A percentile compares a stretch with the other conserved stretches of the same genome.
Conservation (phyloP, 768 basidiomycete species). For the Sarcodon aspratus region DNA sequence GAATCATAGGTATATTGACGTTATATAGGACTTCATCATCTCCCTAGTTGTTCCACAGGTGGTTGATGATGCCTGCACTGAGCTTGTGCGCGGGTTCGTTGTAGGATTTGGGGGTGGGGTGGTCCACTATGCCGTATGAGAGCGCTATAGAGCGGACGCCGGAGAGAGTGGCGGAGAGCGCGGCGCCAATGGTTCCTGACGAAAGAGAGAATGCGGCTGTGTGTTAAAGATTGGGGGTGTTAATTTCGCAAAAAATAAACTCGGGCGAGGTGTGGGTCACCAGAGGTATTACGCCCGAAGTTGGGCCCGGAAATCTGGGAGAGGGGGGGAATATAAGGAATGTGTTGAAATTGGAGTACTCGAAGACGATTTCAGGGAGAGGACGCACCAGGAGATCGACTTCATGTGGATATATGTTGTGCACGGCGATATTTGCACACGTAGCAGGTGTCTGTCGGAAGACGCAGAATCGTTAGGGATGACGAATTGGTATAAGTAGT, state of each 20-base stretch:
- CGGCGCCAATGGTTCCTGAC: conserved; percentile 88
- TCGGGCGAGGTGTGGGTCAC: conserved; percentile 23
- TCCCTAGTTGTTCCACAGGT: conserved; percentile 85
- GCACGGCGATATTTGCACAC: conserved; percentile 82
- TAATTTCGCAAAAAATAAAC: neutral
- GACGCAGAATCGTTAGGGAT: neutral
- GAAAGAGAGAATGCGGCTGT: conserved; percentile 80
- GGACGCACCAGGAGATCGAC: conserved; percentile 79
- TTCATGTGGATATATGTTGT: conserved; percentile 76
- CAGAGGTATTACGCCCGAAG: conserved; percentile 73
- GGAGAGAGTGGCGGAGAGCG: conserved; percentile 69
- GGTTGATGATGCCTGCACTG: conserved; percentile 50
- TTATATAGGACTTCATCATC: conserved; percentile 56
- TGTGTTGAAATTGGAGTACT: neutral
- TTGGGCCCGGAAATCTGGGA: conserved; percentile 76
- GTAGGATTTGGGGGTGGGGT: conserved; percentile 49
- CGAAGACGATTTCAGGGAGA: conserved; percentile 8
- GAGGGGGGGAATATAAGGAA: neutral
- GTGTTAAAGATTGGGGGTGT: neutral
- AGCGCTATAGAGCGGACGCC: conserved; percentile 71
- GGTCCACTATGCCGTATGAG: conserved; percentile 73
- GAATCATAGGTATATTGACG: conserved; percentile 80
- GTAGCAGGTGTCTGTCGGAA: conserved; percentile 79
- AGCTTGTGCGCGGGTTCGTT: conserved; percentile 67
- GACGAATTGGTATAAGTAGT: neutral